A percentile compares a stretch with the other conserved stretches of the same genome.
Evolutionary conservation across 2,329 filamentous ascomycete genomes (phyloP).

Genomic region (Aspergillus awamori): DNA sequence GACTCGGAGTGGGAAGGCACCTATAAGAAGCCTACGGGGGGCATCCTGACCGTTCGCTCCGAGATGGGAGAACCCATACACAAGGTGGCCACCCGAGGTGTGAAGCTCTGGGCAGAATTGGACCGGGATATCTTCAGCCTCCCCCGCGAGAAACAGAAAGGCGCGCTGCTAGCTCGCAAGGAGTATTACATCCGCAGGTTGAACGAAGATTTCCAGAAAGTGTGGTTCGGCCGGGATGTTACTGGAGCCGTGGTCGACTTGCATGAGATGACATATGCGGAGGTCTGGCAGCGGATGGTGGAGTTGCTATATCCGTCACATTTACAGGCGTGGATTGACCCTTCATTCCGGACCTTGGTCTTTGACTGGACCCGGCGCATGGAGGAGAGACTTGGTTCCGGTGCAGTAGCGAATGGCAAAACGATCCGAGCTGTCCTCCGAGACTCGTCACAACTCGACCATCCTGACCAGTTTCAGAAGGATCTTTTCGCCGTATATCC

Average conservation of each 20-base stretch:
- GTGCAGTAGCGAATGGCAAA: neutral
- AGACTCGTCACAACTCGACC: neutral
- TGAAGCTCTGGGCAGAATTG: conserved; percentile 8
- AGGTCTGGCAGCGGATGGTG: neutral
- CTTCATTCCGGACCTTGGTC: neutral
- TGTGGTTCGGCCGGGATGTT: conserved; percentile 2
- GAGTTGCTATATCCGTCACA: neutral
- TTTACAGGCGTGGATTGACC: neutral
- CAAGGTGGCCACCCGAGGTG: conserved; percentile 1
- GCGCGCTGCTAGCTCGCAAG: neutral
- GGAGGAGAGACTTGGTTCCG: neutral
- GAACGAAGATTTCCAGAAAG: conserved; percentile 3
- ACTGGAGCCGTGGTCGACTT: neutral
- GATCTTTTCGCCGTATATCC: neutral
- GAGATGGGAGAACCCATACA: conserved; percentile 5
- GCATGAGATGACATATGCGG: conserved; percentile 2
- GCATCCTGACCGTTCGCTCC: neutral
- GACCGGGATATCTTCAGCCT: conserved; percentile 10
- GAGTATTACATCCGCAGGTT: conserved; percentile 1
- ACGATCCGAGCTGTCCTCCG: neutral
- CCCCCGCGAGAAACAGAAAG: neutral
- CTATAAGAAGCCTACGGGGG: neutral
- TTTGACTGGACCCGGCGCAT: neutral
- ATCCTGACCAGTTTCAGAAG: neutral
- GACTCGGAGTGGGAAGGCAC: neutral